A percentile compares a stretch with the other conserved stretches of the same genome.
phyloP scores from a whole-genome alignment of 371 early-diverging fungal species.

The Rozella allomycis region DNA sequence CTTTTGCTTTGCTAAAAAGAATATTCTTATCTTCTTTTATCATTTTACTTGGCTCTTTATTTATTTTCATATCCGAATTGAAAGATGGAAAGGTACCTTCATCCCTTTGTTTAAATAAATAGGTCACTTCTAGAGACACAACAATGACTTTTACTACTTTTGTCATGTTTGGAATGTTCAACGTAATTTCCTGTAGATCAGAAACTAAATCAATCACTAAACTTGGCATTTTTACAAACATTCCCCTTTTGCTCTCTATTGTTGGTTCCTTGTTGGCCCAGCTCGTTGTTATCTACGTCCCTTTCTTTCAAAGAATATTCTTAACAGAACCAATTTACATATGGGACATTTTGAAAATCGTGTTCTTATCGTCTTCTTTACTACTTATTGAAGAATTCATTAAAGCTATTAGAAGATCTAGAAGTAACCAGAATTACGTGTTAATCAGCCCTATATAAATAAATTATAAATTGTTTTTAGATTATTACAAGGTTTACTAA shows the following conservation, averaged over 20 bases:
- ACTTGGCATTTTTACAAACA: constrained; percentile 59
- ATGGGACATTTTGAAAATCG: constrained; percentile 40
- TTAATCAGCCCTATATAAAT: background rate
- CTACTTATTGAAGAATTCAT: constrained; percentile 54
- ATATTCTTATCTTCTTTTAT: constrained; percentile 54
- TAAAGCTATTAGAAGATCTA: constrained; percentile 18
- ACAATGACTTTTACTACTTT: constrained; percentile 94
- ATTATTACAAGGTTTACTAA: too few relatives aligned
- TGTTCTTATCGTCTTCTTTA: constrained; percentile 40
- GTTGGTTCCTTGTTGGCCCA: constrained; percentile 61
- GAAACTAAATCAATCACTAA: constrained; percentile 48
- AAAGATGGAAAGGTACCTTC: constrained; percentile 43
- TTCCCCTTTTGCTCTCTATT: constrained; percentile 63
- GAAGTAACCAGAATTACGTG: background rate
- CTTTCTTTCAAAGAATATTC: constrained; percentile 73
- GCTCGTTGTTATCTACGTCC: constrained; percentile 62
- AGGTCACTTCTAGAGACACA: constrained; percentile 54
- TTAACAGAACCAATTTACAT: constrained; percentile 61
- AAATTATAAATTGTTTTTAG: background rate
- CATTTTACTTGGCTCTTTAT: constrained; percentile 70
- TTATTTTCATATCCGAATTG: constrained; percentile 51
- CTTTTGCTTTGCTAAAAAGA: constrained; percentile 40
- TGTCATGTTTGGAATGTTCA: constrained; percentile 88
- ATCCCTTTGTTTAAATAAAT: too few relatives aligned
- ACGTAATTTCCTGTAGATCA: constrained; percentile 74